Evolutionary conservation across 495 filamentous ascomycete species (phyloP), one percentile per base, ranked within the genome.

Genomic region (Penicillium paxilli): DNA sequence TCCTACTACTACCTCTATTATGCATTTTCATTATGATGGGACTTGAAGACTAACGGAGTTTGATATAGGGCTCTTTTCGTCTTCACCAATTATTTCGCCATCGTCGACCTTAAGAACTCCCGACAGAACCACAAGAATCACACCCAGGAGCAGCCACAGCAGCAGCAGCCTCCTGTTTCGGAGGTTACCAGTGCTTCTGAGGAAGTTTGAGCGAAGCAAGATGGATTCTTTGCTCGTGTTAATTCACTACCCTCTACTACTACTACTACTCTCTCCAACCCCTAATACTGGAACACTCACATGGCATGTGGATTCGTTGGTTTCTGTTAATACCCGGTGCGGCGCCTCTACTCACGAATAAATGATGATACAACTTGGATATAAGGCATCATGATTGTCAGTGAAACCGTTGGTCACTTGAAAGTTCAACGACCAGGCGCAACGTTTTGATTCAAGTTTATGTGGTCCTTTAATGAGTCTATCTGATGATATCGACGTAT

Each of bases 31-130:
- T n/a, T n/a, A n/a, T n/a, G n/a, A n/a, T n/a, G n/a, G n/a, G n/a
- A n/a, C n/a, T n/a, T n/a, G n/a, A n/a, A n/a, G n/a, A n/a, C n/a
- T n/a, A n/a, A n/a, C n/a, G n/a, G n/a, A n/a, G n/a, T n/a, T n/a
- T n/a, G n/a, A n/a, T n/a, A 1, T 28, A 83, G 80, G 75, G 55
- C 74, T 9, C 59, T 62, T 9, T 62, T 62, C 59, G 8, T 57
- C 17, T 57, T 62, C 38, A 62, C 59, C 22, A 62, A 62, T 17
- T 33, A 47, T 21, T 62, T 54, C n/a, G 59, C 59, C 19, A 14
- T 62, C 21, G 23, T 55, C 40, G 59, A 62, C 41, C 41, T 62
- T 7, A 50, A 35, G 23, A 62, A 62, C 19, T 62, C 59, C 2
- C 24, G 47, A 10, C 35, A 42, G 12, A 57, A 52, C 49, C 44